phyloP scores from a whole-genome alignment of 192 early-diverging fungal genomes.

The Linnemannia zychae region DNA sequence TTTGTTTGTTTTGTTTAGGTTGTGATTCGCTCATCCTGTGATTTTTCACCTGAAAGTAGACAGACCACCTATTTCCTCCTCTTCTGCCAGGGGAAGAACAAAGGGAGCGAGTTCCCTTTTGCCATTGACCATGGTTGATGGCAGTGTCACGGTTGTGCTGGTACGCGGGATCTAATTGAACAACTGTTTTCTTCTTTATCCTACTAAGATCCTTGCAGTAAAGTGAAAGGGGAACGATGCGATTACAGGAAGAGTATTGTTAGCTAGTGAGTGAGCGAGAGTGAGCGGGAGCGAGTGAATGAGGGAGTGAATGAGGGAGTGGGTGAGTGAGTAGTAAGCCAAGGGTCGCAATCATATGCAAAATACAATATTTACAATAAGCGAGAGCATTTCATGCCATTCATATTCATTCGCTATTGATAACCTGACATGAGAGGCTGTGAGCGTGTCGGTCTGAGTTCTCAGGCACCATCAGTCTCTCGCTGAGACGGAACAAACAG shows the following conservation, averaged over 20 bases:
- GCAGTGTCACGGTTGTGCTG: no score
- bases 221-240: no score
- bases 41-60: slow-evolving; percentile 42
- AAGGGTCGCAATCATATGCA: no score
- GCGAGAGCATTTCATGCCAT: neutral
- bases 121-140: no score
- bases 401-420: neutral
- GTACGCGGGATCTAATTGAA: no score
- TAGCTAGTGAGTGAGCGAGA: neutral
- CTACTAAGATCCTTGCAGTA: no score
- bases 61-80: neutral
- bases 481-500: no score
- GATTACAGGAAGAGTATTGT: no score
- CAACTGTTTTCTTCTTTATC: no score
- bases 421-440: neutral
- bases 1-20: neutral
- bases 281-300: neutral
- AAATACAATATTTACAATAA: no score
- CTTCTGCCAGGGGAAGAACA: neutral
- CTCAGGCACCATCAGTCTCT: slow-evolving; percentile 1
- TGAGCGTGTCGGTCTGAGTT: slow-evolving; percentile 7
- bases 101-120: neutral
- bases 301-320: no score
- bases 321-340: no score
- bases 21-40: slow-evolving; percentile 15